phyloP scores from a whole-genome alignment of 2,329 filamentous ascomycete species.

The Epichloe amarillans region DNA sequence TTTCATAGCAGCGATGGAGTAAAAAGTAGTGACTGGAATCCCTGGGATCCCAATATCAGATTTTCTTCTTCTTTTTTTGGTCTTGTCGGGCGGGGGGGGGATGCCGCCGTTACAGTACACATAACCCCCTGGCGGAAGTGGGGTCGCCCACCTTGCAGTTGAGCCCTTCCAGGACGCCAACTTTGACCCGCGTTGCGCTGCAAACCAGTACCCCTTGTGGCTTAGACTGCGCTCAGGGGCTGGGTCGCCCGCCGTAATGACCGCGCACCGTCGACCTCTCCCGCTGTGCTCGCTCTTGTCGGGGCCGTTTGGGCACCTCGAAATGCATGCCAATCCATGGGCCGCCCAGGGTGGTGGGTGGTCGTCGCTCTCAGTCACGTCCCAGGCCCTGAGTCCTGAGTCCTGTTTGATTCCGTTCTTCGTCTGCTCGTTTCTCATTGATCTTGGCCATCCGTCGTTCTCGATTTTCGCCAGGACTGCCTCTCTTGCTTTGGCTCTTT shows the following conservation, averaged over 20 bases:
- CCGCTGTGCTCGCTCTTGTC: not conserved
- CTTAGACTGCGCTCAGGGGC: slow-evolving; percentile 4
- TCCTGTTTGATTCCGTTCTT: not conserved
- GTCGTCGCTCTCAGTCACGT: not conserved
- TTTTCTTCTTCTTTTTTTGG: too few relatives aligned
- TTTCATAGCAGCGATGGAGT: too few relatives aligned
- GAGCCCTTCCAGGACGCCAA: not conserved
- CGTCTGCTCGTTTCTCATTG: slow-evolving; percentile 7
- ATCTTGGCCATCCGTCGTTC: slow-evolving; percentile 5
- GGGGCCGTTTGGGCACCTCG: not conserved
- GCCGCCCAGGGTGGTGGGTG: not conserved
- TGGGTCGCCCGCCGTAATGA: slow-evolving; percentile 1
- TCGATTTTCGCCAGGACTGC: slow-evolving; percentile 19
- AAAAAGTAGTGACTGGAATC: too few relatives aligned
- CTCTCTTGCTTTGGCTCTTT: slow-evolving; percentile 48
- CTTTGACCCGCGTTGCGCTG: not conserved
- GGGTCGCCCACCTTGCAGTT: not conserved
- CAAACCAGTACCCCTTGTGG: not conserved
- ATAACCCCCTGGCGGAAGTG: not conserved
- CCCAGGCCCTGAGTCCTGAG: not conserved
- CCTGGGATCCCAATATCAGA: too few relatives aligned
- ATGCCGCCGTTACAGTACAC: too few relatives aligned
- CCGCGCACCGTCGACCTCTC: not conserved
- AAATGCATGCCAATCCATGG: not conserved
- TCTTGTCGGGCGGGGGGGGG: too few relatives aligned